Evolutionary conservation across 148 eudicot species (phyloP), one percentile per base, ranked within the genome.

Genomic region (Dianthus caryophyllus): DNA sequence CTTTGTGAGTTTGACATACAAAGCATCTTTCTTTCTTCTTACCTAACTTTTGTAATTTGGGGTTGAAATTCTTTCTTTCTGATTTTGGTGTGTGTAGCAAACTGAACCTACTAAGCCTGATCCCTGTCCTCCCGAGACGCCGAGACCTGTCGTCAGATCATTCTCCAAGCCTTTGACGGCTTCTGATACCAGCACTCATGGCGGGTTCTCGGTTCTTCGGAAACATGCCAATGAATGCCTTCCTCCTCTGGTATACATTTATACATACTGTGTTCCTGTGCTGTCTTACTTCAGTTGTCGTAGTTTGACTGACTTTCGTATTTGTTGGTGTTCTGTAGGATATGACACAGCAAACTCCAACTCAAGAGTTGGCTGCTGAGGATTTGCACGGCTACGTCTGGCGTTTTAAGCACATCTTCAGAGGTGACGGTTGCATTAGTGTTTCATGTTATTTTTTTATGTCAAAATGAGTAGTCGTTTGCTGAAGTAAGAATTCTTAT

Each of bases 101-200:
- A 68, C 68, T 69, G 90, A 85, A 57, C 88, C 88, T 24, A 72
- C 25, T 44, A 84, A 79, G 67, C 90, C 85, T 15, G 96, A 93
- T 72, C 61, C 74, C 2, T 68, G 66, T 59, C 73, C 65, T 21
- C 73, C 84, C 1, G 98, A 93, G 80, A 81, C 82, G 52, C 85
- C 82, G 8, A 84, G 73, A 77, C 89, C 88, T 33, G 64, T 66
- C 12, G 89, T 89, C 26, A 80, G 81, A 67, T 89, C 98, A 0
- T 93, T 93, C 73, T 85, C 89, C 69, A 93, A 93, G 84, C 90
- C 87, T 72, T 73, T 93, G 69, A 93, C 98, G 7, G 96, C 96
- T 30, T 89, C 96, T 1, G 98, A 93, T 70, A 89, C 98, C 8
- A 93, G 96, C 79, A 93, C 98, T 30, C 98, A 93, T 71, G 98